Evolutionary conservation across 1,284 basidiomycete species (phyloP), one percentile per base, ranked within the genome.

Genomic region (Leccinum pallidistipes): DNA sequence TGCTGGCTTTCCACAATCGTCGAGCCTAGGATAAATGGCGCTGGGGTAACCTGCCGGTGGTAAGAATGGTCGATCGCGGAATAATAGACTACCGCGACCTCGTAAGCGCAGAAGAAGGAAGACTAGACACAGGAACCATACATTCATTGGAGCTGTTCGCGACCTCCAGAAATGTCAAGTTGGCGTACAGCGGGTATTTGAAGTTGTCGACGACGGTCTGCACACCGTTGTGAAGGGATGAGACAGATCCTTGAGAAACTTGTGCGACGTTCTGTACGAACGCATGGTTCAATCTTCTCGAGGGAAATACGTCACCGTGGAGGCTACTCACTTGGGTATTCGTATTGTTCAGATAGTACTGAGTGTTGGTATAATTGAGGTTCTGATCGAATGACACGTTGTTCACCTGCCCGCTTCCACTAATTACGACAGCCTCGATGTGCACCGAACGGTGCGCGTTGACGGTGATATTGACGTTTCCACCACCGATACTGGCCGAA

Each of bases 51-150:
- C 14, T 78, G 76, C 18, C 88, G 83, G 59, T 84, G 74, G 69
- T 90, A 92, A 1, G 85, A 86, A 68, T 91, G 89, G 67, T 91
- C 87, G 64, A 91, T 82, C 8, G 72, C 69, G 1, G 82, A 77
- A 55, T 77, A 76, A 45, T 45, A 45, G 67, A 82, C 87, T 90
- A 58, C 0, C 50, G 24, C 36, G 3, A 8, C 18, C 3, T 36
- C 40, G 21, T 21, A 21, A 21, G 21, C 21, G 21, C 3, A n/a
- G 27, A 56, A n/a, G 21, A 55, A 16, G n/a, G 47, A 51, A 18
- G 24, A 24, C 29, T 14, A n/a, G 16, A 38, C 6, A 56, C 84
- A 62, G 5, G 45, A 47, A 21, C 45, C 45, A 21, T 73, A 89
- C 89, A 86, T 47, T 55, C 56, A n/a, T 55, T 10, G 57, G 75